These are phyloP conservation scores for Aspergillus mulundensis DNA, from an alignment of 495 filamentous ascomycete species.

Conservation along the genomic window DNA sequence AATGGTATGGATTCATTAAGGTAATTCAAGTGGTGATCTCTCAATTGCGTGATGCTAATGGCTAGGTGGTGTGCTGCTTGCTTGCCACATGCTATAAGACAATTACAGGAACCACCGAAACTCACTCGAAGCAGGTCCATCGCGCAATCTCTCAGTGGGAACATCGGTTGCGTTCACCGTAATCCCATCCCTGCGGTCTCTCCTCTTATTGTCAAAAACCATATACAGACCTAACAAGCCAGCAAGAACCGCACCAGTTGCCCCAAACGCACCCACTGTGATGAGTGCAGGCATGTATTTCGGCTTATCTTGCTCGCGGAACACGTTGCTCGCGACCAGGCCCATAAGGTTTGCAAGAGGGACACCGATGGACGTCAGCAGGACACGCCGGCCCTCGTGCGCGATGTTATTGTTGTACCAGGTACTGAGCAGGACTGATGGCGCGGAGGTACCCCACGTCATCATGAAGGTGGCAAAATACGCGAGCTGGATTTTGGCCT, in stretches of 20 bases:
- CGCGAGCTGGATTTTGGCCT: slow-evolving; percentile 54
- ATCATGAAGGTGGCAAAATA: slow-evolving; percentile 83
- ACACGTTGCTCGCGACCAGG: slow-evolving; percentile 68
- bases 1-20: too few species aligned
- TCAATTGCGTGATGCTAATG: too few species aligned
- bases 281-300: slow-evolving; percentile 71
- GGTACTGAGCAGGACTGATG: slow-evolving; percentile 48
- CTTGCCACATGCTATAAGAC: too few species aligned
- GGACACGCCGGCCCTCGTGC: slow-evolving; percentile 66
- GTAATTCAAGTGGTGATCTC: too few species aligned
- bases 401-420: slow-evolving; percentile 84
- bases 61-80: too few species aligned
- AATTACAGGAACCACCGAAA: slow-evolving; percentile 66
- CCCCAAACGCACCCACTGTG: slow-evolving; percentile 72
- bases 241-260: slow-evolving; percentile 55
- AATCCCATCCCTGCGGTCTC: slow-evolving; percentile 58
- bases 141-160: slow-evolving; percentile 62
- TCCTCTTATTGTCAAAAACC: slow-evolving; percentile 63
- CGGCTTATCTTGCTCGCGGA: slow-evolving; percentile 64
- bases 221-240: slow-evolving; percentile 60
- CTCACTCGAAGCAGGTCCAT: slow-evolving; percentile 59
- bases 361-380: slow-evolving; percentile 68
- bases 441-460: slow-evolving; percentile 62
- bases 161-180: slow-evolving; percentile 60
- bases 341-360: slow-evolving; percentile 82